These are phyloP conservation scores for Sextonia rubra DNA, from an alignment of 164 flowering plant species.

Conservation along the genomic window DNA sequence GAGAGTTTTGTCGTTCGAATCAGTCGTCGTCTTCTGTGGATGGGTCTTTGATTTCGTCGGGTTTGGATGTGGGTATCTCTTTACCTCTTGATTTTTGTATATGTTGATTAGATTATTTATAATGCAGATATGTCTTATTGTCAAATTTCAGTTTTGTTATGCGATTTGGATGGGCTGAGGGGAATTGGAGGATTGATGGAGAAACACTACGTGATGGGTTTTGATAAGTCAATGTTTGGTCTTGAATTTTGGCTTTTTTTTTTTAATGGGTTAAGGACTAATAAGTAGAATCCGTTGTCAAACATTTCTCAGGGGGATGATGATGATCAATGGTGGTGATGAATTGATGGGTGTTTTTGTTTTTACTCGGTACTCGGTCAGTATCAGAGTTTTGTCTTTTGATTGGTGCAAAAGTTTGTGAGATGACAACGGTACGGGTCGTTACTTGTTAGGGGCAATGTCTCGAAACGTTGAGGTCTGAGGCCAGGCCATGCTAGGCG, in stretches of 20 bases:
- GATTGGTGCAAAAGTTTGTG: background rate
- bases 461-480: background rate
- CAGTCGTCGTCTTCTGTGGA: slow-evolving; percentile 17
- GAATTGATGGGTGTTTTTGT: no score
- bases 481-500: background rate
- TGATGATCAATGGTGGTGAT: no score
- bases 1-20: slow-evolving; percentile 8
- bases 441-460: background rate
- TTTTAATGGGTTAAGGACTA: background rate
- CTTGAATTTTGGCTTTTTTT: background rate
- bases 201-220: background rate
- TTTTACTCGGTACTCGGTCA: no score
- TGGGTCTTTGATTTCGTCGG: slow-evolving; percentile 13
- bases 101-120: no score
- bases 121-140: background rate
- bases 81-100: background rate
- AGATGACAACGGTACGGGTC: background rate
- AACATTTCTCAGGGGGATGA: no score
- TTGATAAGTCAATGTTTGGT: background rate
- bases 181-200: background rate
- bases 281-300: no score
- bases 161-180: background rate
- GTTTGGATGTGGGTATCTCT: slow-evolving; percentile 14
- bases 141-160: background rate
- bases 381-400: no score